Conservation (phyloP, 2,329 filamentous ascomycete genomes). For the Lasiodiplodia sp. region DNA sequence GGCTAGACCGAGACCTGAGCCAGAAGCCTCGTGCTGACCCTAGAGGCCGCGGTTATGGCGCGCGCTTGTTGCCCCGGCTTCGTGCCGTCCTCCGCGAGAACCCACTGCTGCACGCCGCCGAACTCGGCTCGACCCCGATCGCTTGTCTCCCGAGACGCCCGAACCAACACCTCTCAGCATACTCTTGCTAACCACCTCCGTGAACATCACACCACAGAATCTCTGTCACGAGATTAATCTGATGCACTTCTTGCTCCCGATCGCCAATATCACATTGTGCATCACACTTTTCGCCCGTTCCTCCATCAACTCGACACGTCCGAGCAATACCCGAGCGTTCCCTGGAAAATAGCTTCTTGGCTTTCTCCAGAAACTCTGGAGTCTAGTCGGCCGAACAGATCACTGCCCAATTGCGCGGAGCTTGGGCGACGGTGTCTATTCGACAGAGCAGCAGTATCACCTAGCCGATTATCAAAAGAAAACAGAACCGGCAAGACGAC, state of each 20-base stretch:
- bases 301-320: conserved; percentile 5
- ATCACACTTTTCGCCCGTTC: background rate
- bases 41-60: background rate
- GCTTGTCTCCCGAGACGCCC: background rate
- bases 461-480: background rate
- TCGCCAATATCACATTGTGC: background rate
- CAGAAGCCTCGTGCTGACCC: background rate
- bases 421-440: background rate
- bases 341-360: background rate
- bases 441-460: background rate
- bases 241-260: background rate
- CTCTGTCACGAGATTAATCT: conserved; percentile 2
- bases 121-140: conserved; percentile 8
- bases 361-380: background rate
- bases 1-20: background rate
- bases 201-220: background rate
- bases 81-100: conserved; percentile 16
- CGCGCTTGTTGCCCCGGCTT: conserved; percentile 7
- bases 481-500: background rate
- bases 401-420: background rate
- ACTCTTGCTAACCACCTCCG: background rate
- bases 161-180: background rate
- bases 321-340: conserved; percentile 9
- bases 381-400: background rate
- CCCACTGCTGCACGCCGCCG: conserved; percentile 6